phyloP scores from a whole-genome alignment of 257 asterid genomes.

The Ajuga chamaepitys region DNA sequence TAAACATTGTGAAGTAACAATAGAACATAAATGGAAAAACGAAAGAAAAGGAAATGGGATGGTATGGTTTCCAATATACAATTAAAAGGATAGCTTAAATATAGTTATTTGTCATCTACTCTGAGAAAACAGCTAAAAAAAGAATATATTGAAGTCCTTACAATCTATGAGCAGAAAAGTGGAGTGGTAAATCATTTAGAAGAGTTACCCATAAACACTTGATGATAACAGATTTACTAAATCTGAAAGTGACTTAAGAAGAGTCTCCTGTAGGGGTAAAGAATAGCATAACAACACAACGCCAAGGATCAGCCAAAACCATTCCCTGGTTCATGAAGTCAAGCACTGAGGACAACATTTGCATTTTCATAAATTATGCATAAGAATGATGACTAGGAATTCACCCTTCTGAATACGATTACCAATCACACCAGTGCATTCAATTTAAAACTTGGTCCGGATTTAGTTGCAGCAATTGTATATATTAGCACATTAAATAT shows the following conservation, averaged over 20 bases:
- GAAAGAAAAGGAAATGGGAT: not conserved
- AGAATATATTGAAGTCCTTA: not conserved
- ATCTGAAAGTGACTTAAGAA: conserved; percentile 81
- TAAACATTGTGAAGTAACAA: not conserved
- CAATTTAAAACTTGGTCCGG: conserved; percentile 77
- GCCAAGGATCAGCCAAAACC: conserved; percentile 5
- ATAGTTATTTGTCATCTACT: not conserved
- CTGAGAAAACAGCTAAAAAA: not conserved
- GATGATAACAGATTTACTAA: conserved; percentile 60
- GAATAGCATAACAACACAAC: conserved; percentile 2
- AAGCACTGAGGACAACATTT: conserved; percentile 1
- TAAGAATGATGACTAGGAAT: not conserved
- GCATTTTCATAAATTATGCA: not conserved
- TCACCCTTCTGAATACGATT: conserved; percentile 88
- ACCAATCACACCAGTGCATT: conserved; percentile 98
- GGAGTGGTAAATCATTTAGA: not conserved
- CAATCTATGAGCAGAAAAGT: conserved; percentile 6
- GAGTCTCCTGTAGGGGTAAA: conserved; percentile 67
- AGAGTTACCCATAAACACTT: conserved; percentile 59
- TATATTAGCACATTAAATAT: conserved; percentile 15
- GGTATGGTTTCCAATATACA: not conserved
- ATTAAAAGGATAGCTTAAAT: not conserved
- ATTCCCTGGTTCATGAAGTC: not conserved
- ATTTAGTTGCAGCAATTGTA: conserved; percentile 71
- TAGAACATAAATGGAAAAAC: not conserved